Evolutionary conservation across 2,329 filamentous ascomycete species (phyloP), one percentile per base, ranked within the genome.

Genomic region (Hawksworthiomyces lignivorus): DNA sequence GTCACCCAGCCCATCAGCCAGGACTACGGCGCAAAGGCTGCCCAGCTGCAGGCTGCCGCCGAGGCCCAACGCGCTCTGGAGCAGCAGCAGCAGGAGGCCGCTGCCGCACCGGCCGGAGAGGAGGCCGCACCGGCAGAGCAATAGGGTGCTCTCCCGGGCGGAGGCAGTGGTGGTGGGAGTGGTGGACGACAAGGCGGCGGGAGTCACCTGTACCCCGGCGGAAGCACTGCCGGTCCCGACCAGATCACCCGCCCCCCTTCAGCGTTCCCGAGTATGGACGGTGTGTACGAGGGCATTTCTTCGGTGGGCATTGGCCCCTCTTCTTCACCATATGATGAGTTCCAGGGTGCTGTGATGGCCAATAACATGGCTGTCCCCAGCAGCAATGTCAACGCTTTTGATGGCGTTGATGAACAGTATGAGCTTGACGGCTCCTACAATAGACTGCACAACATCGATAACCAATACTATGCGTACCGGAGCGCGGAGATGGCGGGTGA

Each of bases 1-100:
- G 84, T 97, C 54, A 80, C 95, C 60, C 88, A 95, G 72, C 92
- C 92, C 65, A 84, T 90, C 70, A 90, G 84, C 72, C 88, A 96
- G 75, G 94, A 98, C 77, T 98, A 98, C 74, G 92, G 92, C 62
- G 87, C 90, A 58, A 98, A 98, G 86, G 75, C 75, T 50, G 73
- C 73, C 50, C 68, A 72, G 62, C 64, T 68, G 57, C 78, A 84
- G 65, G 80, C 80, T 48, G 77, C 78, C 52, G 82, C 77, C 53
- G 75, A 77, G 60, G 77, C 77, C 57, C 64, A 65, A 39, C 69
- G 69, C 53, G 70, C 73, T 51, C 75, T 75, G 59, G 66, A 71
- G 61, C 62, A 62, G 54, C 56, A 61, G 55, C 40, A 29, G 32
- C 24, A 26, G 24, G 24, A 26, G 24, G 8, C 8, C 8, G 43